Conservation (phyloP, 2,329 filamentous ascomycete species). For the Aspergillus fumigatus region DNA sequence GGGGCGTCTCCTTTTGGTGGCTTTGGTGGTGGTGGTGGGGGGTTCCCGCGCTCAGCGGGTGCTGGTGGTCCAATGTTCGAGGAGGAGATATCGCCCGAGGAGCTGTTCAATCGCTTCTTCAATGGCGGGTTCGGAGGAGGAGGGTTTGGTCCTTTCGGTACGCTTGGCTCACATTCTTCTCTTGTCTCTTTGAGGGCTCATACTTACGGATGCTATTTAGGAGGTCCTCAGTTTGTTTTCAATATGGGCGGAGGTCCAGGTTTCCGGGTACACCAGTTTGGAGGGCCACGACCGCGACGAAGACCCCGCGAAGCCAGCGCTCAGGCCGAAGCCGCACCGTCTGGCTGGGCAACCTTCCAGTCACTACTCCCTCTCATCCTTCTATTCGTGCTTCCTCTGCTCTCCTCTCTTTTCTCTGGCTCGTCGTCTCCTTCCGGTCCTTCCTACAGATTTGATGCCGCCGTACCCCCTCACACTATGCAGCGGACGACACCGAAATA, state of each 20-base stretch:
- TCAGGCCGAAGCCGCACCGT: constrained; percentile 48
- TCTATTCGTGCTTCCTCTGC: constrained; percentile 78
- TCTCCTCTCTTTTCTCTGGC: constrained; percentile 71
- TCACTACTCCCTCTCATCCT: constrained; percentile 83
- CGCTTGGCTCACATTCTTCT: constrained; percentile 12
- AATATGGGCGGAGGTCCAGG: constrained; percentile 90
- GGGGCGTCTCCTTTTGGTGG: constrained; percentile 42
- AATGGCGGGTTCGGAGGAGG: constrained; percentile 60
- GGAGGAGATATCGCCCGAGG: constrained; percentile 91
- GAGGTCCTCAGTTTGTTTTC: constrained; percentile 85
- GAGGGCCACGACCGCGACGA: constrained; percentile 69
- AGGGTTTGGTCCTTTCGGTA: constrained; percentile 65
- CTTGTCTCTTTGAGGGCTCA: constrained; percentile 14
- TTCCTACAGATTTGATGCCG: constrained; percentile 68
- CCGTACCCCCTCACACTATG: constrained; percentile 67
- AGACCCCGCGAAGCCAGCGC: constrained; percentile 64
- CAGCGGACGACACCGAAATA: constrained; percentile 66
- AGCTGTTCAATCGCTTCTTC: constrained; percentile 97
- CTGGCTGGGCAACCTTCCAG: constrained; percentile 54
- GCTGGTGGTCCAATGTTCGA: constrained; percentile 65
- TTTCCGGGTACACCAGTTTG: constrained; percentile 92
- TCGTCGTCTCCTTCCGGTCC: constrained; percentile 57
- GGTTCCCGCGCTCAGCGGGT: constrained; percentile 43
- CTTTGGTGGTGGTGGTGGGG: constrained; percentile 43
- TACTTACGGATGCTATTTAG: constrained; percentile 25